Evolutionary conservation across 306 rosid species (phyloP), one percentile per base, ranked within the genome.

Genomic region (Quercus agrifolia): DNA sequence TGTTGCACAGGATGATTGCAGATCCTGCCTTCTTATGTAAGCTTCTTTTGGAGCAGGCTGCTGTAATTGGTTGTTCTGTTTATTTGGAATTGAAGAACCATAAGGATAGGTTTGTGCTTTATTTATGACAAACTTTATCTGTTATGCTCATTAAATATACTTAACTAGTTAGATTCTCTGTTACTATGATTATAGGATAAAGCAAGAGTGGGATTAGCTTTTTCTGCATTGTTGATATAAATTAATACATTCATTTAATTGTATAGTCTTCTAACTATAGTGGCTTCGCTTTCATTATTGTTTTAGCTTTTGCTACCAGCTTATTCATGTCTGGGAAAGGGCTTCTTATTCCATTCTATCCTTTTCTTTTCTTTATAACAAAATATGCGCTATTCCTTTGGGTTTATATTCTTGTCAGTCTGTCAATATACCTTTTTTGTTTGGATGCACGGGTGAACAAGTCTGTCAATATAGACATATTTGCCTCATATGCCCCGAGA

Each of bases 61-160:
- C 94, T 49, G 89, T 98, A 41, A 87, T 96, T 76, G 94, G 98
- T 57, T 90, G 83, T 71, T 88, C 97, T 7, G 90, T 89, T 77
- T 93, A 94, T 96, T 96, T 97, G 97, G 99, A 96, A 83, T 8
- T 96, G 70, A 90, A 90, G 89, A 93, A 88, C 73, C 94, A 98
- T 69, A 93, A 90, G 84, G 92, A 89, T 35, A 93, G 98, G 98
- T 96, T 17, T 56, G 88, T 73, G 27, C 23, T 70, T 78, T 56
- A 56, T 62, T 78, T 35, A 31, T 33, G 70, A 51, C 74, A 58
- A 80, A 25, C 54, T 82, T 73, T 63, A 46, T 77, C 27, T 46
- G 46, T 56, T 77, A 54, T 79, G 58, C 76, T 69, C 23, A 13
- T 38, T 68, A 77, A 68, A 75, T 79, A 62, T 77, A 55, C 76